phyloP scores from a whole-genome alignment of 2,329 filamentous ascomycete genomes.

The Alternaria triticimaculans region DNA sequence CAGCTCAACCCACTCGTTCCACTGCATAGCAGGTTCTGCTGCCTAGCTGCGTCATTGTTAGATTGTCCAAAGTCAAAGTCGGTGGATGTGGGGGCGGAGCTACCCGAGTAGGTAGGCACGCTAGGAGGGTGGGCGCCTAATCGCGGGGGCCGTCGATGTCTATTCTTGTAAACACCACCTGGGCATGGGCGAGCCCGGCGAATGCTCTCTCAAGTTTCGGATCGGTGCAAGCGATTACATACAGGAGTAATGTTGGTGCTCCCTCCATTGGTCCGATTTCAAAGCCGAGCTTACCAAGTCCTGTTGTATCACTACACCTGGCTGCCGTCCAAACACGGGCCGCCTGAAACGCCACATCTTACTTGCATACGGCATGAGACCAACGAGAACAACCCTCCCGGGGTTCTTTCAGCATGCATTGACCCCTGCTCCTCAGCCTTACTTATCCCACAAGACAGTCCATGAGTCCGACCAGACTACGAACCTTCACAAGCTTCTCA shows the following conservation, averaged over 20 bases:
- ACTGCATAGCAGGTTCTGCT: not conserved
- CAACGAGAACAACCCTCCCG: not conserved
- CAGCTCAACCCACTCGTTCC: not conserved
- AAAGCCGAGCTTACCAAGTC: not conserved
- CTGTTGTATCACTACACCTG: not conserved
- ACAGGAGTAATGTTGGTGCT: not conserved
- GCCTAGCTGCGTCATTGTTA: not conserved
- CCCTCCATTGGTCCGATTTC: not conserved
- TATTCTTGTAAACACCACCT: not conserved
- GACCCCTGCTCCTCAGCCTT: not conserved
- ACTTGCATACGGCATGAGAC: not conserved
- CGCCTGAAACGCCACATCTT: not conserved
- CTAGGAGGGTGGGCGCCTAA: not conserved
- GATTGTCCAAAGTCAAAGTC: not conserved
- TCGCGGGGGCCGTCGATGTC: not conserved
- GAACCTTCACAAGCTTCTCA: not conserved
- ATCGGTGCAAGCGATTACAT: not conserved
- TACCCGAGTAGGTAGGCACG: not conserved
- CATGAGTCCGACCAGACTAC: not conserved
- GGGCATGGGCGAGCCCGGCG: not conserved
- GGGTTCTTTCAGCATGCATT: not conserved
- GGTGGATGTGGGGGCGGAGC: not conserved
- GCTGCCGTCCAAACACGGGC: not conserved
- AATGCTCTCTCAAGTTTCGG: not conserved
- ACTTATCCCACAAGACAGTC: not conserved